Evolutionary conservation across 2,329 filamentous ascomycete genomes (phyloP), one percentile per base, ranked within the genome.

Genomic region (Hymenoscyphus fructigenus): DNA sequence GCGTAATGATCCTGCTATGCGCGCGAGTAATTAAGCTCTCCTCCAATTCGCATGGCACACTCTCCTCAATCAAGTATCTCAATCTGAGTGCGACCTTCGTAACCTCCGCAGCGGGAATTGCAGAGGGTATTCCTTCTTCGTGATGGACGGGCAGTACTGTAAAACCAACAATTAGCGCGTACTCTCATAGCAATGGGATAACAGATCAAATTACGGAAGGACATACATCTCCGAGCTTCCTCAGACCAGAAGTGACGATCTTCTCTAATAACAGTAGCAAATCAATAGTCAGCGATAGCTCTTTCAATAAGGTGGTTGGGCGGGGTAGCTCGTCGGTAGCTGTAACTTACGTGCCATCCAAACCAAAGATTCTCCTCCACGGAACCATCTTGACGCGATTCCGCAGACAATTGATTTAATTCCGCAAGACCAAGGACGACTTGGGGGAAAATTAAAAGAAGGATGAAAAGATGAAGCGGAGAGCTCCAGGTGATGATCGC

Each of bases 1-100:
- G 80, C 0, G 93, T 97, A 75, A 99, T 92, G 76, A 99, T 83
- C 57, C 87, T 85, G 77, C 92, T 96, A 78, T 98, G 93, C 2
- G 94, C 87, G 60, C 84, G 84, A 3, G 91, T 95, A 74, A 99
- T 83, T 63, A 85, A 81, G 5, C 83, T 83, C 58, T 91, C 87
- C 65, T 95, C 89, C 47, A 99, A 83, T 77, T 99, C 95, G 80
- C 92, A 97, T 1, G 94, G 91, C 29, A 99, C 86, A 63, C 93
- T 89, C 76, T 93, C 86, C 78, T 97, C 93, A 72, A 99, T 88
- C 71, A 97, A 88, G 75, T 96, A 92, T 73, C 94, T 96, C 69
- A 99, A 83, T 64, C 93, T 91, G 17, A 99, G 85, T 29, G 93
- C 94, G 63, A 96, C 84, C 76, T 93, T 93, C 67, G 94, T 97